Conservation (phyloP, 2,329 filamentous ascomycete species). For the Alternaria brassicicola region DNA sequence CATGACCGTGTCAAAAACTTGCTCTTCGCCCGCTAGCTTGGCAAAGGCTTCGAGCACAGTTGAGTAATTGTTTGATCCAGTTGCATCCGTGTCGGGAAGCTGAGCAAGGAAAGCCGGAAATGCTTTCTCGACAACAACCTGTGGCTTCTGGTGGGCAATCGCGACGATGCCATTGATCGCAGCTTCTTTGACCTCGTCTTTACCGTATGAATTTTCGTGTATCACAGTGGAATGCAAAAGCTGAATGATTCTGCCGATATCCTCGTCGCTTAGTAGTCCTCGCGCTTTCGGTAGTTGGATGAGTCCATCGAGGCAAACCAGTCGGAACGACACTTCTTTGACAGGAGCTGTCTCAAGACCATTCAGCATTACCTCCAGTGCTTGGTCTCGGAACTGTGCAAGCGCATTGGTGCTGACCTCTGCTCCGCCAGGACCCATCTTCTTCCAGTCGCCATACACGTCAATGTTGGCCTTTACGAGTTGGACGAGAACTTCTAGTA, state of each 20-base stretch:
- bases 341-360: constrained; percentile 53
- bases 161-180: constrained; percentile 65
- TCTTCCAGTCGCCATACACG: constrained; percentile 63
- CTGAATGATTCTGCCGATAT: constrained; percentile 60
- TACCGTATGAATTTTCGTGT: constrained; percentile 62
- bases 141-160: constrained; percentile 66
- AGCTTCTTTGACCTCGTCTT: constrained; percentile 63
- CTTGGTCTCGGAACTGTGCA: constrained; percentile 49
- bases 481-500: constrained; percentile 65
- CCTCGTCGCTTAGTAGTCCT: constrained; percentile 50
- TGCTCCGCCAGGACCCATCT: constrained; percentile 47
- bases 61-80: constrained; percentile 56
- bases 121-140: constrained; percentile 67
- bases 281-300: constrained; percentile 52
- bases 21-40: constrained; percentile 66
- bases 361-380: constrained; percentile 51
- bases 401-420: constrained; percentile 46
- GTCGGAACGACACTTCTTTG: constrained; percentile 58
- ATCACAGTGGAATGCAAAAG: constrained; percentile 67
- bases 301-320: constrained; percentile 54
- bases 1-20: constrained; percentile 68
- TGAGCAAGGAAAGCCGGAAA: constrained; percentile 70
- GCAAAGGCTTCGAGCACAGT: constrained; percentile 67
- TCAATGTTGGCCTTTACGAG: constrained; percentile 64
- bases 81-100: constrained; percentile 63